Base-by-base conservation (phyloP, 768 basidiomycete genomes). In the Termitomyces sp. region DNA sequence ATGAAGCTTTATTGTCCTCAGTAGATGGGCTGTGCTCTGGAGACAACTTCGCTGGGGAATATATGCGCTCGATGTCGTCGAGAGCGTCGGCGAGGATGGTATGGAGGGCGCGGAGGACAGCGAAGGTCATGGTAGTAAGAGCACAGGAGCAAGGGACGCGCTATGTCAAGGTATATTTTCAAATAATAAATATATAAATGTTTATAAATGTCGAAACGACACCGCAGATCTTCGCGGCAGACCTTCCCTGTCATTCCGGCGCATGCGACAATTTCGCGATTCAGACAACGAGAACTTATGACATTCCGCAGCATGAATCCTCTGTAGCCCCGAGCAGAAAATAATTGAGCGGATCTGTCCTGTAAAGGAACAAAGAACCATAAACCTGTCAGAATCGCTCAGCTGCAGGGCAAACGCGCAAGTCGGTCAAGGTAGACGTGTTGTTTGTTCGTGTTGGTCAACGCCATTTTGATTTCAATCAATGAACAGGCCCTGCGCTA, bases 41-140 rank as follows among this genome's bases (percentile, higher is more conserved):
- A 36, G 61, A 43, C 43, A 32, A 14, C 20, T 63, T 47, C 56
- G 74, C 68, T 8, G 72, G 57, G 34, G 74, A 70, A 69, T 86
- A 89, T 55, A 88, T 74, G 55, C 75, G 76, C 71, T 89, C 84
- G 15, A 91, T 86, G 66, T 88, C 86, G 72, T 85, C 81, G 63
- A 91, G 73, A 31, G 88, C 87, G 65, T 86, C 79, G 67, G 84
- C 86, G 65, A 91, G 82, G 68, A 91, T 81, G 63, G 80, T 72
- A 63, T 89, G 84, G 47, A 91, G 81, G 38, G 84, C 82, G 50
- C 83, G 83, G 57, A 91, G 81, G 58, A 80, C 77, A 36, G 85
- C 78, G 65, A 91, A 85, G 56, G 89, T 86, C 84, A 83, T 83
- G 64, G 62, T 60, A 25, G 66, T 61, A 25, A 53, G 52, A 67